phyloP scores from a whole-genome alignment of 2,329 filamentous ascomycete genomes.

The Ceratocystis cubensis region DNA sequence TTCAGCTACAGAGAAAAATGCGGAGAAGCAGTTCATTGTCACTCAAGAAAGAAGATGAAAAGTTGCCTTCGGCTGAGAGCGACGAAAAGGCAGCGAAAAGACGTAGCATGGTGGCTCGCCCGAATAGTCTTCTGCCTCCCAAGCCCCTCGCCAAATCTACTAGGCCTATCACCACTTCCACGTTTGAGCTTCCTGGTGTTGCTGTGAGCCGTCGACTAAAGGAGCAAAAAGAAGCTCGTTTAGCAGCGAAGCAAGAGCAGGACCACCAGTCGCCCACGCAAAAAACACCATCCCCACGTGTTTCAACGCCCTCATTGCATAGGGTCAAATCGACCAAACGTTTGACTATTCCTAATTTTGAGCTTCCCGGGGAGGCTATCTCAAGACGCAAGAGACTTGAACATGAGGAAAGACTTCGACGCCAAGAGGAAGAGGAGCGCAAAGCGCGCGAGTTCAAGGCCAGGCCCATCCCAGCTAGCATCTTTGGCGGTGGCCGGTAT shows the following conservation, averaged over 20 bases:
- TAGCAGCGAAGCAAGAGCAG: conserved; percentile 23
- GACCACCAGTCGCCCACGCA: conserved; percentile 28
- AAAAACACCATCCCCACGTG: conserved; percentile 28
- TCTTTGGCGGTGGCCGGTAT: conserved; percentile 30
- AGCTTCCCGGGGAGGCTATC: conserved; percentile 51
- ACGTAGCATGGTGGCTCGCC: conserved; percentile 27
- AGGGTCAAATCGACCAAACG: conserved; percentile 40
- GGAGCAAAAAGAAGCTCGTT: conserved; percentile 46
- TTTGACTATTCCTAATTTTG: conserved; percentile 45
- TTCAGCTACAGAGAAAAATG: conserved; percentile 28
- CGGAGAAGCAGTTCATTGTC: conserved; percentile 35
- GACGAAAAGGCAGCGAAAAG: conserved; percentile 24
- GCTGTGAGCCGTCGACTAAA: conserved; percentile 45
- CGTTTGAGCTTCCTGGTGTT: conserved; percentile 52
- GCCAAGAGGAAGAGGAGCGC: conserved; percentile 47
- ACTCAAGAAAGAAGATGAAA: conserved; percentile 26
- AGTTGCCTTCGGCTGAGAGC: conserved; percentile 22
- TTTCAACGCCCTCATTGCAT: conserved; percentile 23
- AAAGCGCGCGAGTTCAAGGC: conserved; percentile 53
- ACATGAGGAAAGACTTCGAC: conserved; percentile 41
- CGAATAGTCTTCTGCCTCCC: conserved; percentile 34
- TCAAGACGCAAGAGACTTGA: conserved; percentile 44
- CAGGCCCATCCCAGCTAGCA: conserved; percentile 39
- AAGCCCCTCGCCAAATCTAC: conserved; percentile 39
- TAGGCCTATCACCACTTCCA: conserved; percentile 42